Base-by-base conservation (phyloP, 805 yeast species). In the Yarrowia phangngaensis region DNA sequence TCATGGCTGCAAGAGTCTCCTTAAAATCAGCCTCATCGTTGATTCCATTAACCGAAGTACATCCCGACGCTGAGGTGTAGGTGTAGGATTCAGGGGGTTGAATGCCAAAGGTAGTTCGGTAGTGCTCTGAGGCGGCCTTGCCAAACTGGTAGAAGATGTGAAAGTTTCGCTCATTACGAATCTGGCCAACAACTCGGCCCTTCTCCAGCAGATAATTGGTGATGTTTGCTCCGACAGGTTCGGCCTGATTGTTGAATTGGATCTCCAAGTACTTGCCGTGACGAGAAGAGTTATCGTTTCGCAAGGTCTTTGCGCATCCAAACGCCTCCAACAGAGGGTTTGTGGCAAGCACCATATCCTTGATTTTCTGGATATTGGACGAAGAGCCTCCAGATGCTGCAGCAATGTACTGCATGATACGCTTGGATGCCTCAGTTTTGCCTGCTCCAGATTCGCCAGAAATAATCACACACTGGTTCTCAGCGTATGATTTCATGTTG, bases 371-470 rank as follows among this genome's bases (percentile, higher is more conserved):
- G 59, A 92, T 90, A n/a, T 71, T 72, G 23, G 83, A 74, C 6
- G 79, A 67, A 6, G 73, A 64, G 12, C 79, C 73, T 9, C 89
- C 94, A 2, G 92, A 81, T 3, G 88, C 95, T 17, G 89, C 79
- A 27, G 97, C 66, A 57, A 90, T 83, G 64, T 90, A 90, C 67
- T 90, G 97, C 97, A 90, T 90, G 66, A 90, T 89, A 64, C 94
- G 79, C 70, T 90, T 90, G 31, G 97, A 97, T 16, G 97, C 97
- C 68, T 90, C 97, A 4, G 97, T 90, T 63, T 90, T 90, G 43
- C 97, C 97, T 4, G 97, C 97, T 54, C 97, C 97, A 1, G 95
- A 85, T 65, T 90, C 97, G 51, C 97, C 97, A 3, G 95, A 85
- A 56, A 92, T 92, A 58, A 92, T 92, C 16, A 92, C 97, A 74